A percentile compares a stretch with the other conserved stretches of the same genome.
phyloP scores from a whole-genome alignment of 306 rosid genomes.

The Casuarina cunninghamiana region DNA sequence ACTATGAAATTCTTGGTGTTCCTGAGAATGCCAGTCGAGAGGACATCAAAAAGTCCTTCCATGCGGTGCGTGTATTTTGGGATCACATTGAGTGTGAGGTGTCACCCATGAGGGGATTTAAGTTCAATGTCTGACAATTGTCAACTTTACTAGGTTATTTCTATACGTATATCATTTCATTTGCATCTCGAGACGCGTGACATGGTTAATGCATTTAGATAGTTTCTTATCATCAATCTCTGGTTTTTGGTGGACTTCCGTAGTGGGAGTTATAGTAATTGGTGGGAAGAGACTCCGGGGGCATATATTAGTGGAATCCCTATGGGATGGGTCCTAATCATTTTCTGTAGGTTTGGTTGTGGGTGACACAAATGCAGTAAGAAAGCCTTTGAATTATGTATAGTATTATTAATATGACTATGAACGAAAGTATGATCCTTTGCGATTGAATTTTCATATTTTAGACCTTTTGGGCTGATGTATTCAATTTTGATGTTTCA shows the following conservation, averaged over 20 bases:
- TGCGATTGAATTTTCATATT: neutral
- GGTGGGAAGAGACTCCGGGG: neutral
- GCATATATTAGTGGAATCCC: neutral
- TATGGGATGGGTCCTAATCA: neutral
- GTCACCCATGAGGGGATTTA: neutral
- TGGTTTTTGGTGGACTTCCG: neutral
- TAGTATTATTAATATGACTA: neutral
- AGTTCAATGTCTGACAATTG: neutral
- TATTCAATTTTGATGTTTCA: neutral
- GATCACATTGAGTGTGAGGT: constrained; percentile 14
- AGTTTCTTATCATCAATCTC: neutral
- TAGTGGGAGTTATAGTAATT: neutral
- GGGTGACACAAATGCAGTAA: too few species aligned
- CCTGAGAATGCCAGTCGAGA: constrained; percentile 62
- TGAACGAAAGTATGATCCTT: neutral
- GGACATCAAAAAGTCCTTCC: constrained; percentile 78
- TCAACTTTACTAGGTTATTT: neutral
- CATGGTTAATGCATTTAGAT: neutral
- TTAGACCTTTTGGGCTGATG: neutral
- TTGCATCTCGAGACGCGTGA: neutral
- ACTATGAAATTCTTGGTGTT: constrained; percentile 73
- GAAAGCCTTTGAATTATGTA: neutral
- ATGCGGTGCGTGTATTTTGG: constrained; percentile 52
- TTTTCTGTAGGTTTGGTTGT: neutral
- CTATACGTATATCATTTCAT: neutral